Base-by-base conservation (phyloP, 2,329 filamentous ascomycete species). In the Metarhizium robertsii region DNA sequence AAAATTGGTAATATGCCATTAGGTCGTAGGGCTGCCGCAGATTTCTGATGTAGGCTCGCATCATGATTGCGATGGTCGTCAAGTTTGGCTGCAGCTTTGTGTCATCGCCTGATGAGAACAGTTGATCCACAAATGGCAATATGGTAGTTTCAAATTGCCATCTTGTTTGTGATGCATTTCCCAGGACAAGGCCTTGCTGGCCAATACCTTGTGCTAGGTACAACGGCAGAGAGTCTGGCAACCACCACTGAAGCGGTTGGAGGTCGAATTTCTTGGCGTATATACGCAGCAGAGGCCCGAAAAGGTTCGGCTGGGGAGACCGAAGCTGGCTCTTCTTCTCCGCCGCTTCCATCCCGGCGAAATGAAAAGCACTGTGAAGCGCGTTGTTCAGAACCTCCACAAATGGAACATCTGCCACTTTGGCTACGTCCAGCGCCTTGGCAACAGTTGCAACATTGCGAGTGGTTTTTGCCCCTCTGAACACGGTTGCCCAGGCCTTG, bases 401-500 rank as follows among this genome's bases (percentile, higher is more conserved):
- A 16, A 62, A 57, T 2, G 76, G 61, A 49, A 73, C 74, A 4
- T 76, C 67, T 52, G 86, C 74, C 48, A 87, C 75, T 36, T 74
- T 72, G 47, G 69, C 71, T 1, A 73, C 62, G 11, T 71, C 72
- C 32, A 72, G 58, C 1, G 69, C 64, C 36, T 62, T 62, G 16
- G 59, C 55, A n/a, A 90, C 74, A 30, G 77, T 76, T 3, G 74
- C 67, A 4, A 77, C 72, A 58, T 88, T 77, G 29, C 75, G 69
- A 20, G 75, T 74, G 4, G 67, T 65, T 61, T 90, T 89, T 53
- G 88, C 86, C 36, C 86, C 86, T 57, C 85, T 80, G 46, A 95
- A 78, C 38, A 96, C 73, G 32, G 84, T 83, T 1, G 84, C 76
- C 65, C 85, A 89, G 0, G 89, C 86, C 60, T 83, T 79, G 0